Base-by-base conservation (phyloP, 2,329 filamentous ascomycete genomes). In the Stromatinia cepivora region DNA sequence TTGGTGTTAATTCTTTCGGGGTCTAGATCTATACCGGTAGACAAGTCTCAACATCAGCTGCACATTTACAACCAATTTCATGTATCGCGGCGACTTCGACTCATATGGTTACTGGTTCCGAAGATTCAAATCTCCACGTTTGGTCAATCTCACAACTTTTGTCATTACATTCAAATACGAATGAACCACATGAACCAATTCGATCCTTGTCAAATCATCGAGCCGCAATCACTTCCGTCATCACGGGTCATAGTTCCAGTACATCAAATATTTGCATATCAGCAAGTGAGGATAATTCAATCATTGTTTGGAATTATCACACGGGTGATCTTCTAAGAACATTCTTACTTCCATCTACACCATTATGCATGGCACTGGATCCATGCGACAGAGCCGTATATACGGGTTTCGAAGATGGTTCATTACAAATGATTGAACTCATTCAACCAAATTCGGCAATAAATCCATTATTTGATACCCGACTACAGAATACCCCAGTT, bases 251-350 rank as follows among this genome's bases (percentile, higher is more conserved):
- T 76, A 90, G 90, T 77, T 83, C 85, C 70, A 90, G 88, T 78
- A 87, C 89, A 75, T 90, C 90, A 70, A 94, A 92, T 79, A 88
- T 98, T 71, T 94, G 91, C 70, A 86, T 97, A 28, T 96, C 94
- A 4, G 88, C 90, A 9, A 92, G 92, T 73, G 89, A 87, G 75
- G 95, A 98, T 81, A 94, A 92, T 80, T 95, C 92, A 10, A 92
- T 92, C 75, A 90, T 97, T 76, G 84, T 97, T 71, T 99, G 95
- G 95, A 94, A 98, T 80, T 96, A 96, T 78, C 88, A 89, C 71
- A 92, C 88, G 0, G 92, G 92, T 52, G 86, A 88, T 71, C 84
- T 90, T 15, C 82, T 98, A 69, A 88, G 94, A 56, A 98, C 93
- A 5, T 88, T 96, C 73, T 84, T 98, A 53, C 87, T 98, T 69